Evolutionary conservation across 2,329 filamentous ascomycete species (phyloP).

Genomic region (Canariomyces notabilis): DNA sequence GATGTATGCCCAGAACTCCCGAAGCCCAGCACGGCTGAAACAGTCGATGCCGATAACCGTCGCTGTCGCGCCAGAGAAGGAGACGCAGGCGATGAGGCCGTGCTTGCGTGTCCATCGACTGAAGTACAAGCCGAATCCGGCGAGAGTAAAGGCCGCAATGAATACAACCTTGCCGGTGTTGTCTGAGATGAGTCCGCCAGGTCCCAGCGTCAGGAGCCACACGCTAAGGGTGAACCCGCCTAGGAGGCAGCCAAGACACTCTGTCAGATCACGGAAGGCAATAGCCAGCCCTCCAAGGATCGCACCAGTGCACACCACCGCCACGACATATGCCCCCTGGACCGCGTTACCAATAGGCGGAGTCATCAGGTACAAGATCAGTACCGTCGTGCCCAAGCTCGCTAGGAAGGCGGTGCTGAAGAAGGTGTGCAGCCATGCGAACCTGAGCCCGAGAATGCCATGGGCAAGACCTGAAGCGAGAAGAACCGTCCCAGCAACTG

Average conservation of each 20-base stretch:
- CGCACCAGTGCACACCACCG: constrained; percentile 65
- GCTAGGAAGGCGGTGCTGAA: constrained; percentile 72
- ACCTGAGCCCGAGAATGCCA: constrained; percentile 76
- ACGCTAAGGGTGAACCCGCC: constrained; percentile 82
- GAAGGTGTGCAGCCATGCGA: constrained; percentile 72
- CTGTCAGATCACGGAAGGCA: constrained; percentile 78
- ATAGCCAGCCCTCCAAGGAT: constrained; percentile 69
- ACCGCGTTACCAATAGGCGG: constrained; percentile 68
- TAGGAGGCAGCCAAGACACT: constrained; percentile 75
- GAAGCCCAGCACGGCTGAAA: constrained; percentile 81
- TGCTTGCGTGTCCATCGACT: constrained; percentile 73
- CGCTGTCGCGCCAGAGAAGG: constrained; percentile 76
- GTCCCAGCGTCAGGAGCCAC: constrained; percentile 79
- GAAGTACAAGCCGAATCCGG: constrained; percentile 69
- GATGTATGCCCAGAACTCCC: constrained; percentile 93
- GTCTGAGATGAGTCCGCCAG: constrained; percentile 66
- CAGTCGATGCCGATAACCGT: constrained; percentile 84
- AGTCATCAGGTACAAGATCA: constrained; percentile 86
- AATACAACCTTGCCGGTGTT: constrained; percentile 64
- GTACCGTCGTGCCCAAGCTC: constrained; percentile 68
- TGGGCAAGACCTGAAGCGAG: constrained; percentile 67
- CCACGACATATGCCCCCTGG: constrained; percentile 84
- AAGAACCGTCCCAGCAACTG: constrained; percentile 71
- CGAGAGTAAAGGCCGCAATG: constrained; percentile 66
- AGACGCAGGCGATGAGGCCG: constrained; percentile 68